Conservation (phyloP, 441 rosid species). For the Syzygium malaccense region DNA sequence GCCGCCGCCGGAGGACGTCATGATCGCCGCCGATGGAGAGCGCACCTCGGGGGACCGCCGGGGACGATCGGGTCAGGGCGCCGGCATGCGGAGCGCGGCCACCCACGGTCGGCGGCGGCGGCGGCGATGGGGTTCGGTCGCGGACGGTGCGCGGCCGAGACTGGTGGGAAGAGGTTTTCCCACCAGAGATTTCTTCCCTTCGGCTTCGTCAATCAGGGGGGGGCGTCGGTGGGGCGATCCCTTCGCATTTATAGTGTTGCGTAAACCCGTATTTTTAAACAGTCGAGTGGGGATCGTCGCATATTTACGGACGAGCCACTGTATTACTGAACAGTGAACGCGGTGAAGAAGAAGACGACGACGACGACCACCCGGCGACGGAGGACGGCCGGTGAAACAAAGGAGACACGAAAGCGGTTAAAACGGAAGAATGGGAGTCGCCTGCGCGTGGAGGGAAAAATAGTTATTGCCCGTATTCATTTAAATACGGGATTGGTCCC, state of each 20-base stretch:
- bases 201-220: neutral
- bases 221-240: neutral
- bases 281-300: neutral
- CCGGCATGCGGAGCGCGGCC: neutral
- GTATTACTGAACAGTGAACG: neutral
- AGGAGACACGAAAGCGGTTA: neutral
- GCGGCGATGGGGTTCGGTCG: neutral
- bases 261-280: neutral
- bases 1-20: conserved; percentile 11
- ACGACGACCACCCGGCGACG: neutral
- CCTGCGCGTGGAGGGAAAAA: neutral
- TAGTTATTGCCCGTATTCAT: neutral
- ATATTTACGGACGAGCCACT: neutral
- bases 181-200: neutral
- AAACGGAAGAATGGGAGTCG: neutral
- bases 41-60: neutral
- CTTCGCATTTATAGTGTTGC: neutral
- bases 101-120: neutral
- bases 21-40: conserved; percentile 18
- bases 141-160: neutral
- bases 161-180: neutral
- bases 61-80: neutral
- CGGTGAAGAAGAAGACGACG: neutral
- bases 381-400: neutral
- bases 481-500: neutral